A percentile compares a stretch with the other conserved stretches of the same genome.
Evolutionary conservation across 768 basidiomycete species (phyloP).

Genomic region (Lentinus tigrinus): DNA sequence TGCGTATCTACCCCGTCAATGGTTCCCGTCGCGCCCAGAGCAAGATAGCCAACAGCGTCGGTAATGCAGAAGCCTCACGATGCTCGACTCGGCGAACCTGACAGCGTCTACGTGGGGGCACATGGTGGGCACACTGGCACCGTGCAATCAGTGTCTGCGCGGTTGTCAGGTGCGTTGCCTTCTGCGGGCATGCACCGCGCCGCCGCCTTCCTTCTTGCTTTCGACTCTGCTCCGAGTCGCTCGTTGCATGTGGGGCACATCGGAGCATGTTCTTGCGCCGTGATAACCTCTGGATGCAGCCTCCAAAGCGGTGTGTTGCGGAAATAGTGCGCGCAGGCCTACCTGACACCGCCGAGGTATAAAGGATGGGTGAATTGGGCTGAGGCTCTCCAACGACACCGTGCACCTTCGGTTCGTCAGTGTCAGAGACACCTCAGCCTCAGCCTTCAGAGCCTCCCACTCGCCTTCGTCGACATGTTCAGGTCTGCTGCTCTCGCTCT

Average conservation of each 20-base stretch:
- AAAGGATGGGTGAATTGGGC: not conserved
- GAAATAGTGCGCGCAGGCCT: not conserved
- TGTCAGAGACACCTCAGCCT: not conserved
- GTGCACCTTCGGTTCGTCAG: not conserved
- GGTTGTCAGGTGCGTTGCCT: not conserved
- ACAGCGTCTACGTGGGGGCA: no score
- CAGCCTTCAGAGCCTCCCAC: not conserved
- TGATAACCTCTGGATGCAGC: not conserved
- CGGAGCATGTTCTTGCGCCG: not conserved
- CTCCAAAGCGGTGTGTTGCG: not conserved
- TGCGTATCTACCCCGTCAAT: no score
- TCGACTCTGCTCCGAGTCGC: not conserved
- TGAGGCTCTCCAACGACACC: not conserved
- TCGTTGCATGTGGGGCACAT: not conserved
- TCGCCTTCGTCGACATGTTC: constrained; percentile 8
- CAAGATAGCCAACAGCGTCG: no score
- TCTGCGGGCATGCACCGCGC: not conserved
- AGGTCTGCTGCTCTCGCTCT: constrained; percentile 9
- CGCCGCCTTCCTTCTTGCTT: not conserved
- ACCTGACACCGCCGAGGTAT: not conserved
- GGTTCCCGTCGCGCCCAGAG: no score
- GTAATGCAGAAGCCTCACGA: no score
- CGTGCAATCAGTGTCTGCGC: not conserved
- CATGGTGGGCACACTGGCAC: no score
- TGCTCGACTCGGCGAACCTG: no score